A percentile compares a stretch with the other conserved stretches of the same genome.
Conservation (phyloP, 257 asterid species). For the Nemophila menziesii region DNA sequence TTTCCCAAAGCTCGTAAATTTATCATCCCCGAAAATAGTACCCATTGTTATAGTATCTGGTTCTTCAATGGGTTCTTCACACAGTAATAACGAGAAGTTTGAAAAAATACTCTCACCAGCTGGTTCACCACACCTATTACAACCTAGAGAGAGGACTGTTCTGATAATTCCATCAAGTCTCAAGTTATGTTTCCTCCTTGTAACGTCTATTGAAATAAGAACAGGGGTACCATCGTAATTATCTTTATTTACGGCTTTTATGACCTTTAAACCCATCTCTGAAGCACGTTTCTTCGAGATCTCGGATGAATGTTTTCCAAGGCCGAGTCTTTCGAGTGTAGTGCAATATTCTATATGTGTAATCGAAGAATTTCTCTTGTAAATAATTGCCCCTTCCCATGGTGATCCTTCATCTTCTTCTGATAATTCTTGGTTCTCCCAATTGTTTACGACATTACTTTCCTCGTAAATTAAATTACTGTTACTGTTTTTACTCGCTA, state of each 20-base stretch:
- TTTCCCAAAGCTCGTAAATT: constrained; percentile 11
- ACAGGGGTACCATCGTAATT: constrained; percentile 73
- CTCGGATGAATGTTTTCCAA: constrained; percentile 50
- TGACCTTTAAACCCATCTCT: constrained; percentile 68
- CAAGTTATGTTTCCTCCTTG: constrained; percentile 53
- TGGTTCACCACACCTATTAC: constrained; percentile 90
- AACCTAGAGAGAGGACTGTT: constrained; percentile 53
- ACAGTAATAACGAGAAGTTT: constrained; percentile 48
- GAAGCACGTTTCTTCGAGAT: constrained; percentile 58
- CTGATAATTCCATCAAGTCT: constrained; percentile 76
- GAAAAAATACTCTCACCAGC: constrained; percentile 68
- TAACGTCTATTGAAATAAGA: constrained; percentile 59
- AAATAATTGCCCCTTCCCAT: constrained; percentile 75
- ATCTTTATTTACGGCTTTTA: constrained; percentile 43
- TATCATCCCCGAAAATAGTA: constrained; percentile 37
- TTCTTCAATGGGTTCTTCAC: constrained; percentile 61
- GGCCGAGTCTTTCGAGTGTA: constrained; percentile 75
- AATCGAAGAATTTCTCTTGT: constrained; percentile 44
- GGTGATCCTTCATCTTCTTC: constrained; percentile 34
- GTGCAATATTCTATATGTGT: constrained; percentile 76
- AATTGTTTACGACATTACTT: constrained; percentile 12
- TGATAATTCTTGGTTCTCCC: constrained; percentile 12
- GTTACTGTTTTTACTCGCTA: constrained; percentile 8
- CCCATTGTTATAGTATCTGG: constrained; percentile 53
- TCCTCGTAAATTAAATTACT: constrained; percentile 6